These are phyloP conservation scores for Amanita jacksonii DNA, from an alignment of 768 basidiomycete genomes.

Conservation along the genomic window DNA sequence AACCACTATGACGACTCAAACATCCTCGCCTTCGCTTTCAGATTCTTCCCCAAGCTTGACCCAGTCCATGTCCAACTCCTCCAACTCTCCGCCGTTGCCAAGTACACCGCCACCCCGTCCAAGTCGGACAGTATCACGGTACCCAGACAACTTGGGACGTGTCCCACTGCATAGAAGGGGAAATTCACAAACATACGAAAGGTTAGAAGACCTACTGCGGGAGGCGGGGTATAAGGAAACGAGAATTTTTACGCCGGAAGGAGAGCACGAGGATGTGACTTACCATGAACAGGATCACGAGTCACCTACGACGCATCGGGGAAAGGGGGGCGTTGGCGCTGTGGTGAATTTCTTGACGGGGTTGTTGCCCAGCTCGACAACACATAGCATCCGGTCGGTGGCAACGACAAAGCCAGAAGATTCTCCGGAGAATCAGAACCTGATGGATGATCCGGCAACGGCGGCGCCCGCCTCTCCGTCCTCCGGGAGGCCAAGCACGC, in stretches of 20 bases:
- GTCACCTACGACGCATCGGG: slow-evolving; percentile 6
- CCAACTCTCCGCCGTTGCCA: slow-evolving; percentile 32
- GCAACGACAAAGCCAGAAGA: background rate
- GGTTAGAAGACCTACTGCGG: slow-evolving; percentile 74
- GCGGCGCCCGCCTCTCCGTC: slow-evolving; percentile 9
- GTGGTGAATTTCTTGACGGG: slow-evolving; percentile 62
- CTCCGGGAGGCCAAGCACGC: background rate
- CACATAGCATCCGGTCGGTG: slow-evolving; percentile 5
- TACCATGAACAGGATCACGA: slow-evolving; percentile 17
- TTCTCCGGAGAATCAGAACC: slow-evolving; percentile 10
- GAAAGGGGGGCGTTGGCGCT: slow-evolving; percentile 37
- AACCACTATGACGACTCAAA: slow-evolving; percentile 1
- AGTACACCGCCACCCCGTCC: slow-evolving; percentile 31
- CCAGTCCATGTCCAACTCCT: slow-evolving; percentile 32
- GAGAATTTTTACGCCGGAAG: slow-evolving; percentile 79
- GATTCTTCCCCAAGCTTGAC: slow-evolving; percentile 30
- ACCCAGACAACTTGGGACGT: slow-evolving; percentile 42
- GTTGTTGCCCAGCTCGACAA: slow-evolving; percentile 34
- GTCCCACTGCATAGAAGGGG: slow-evolving; percentile 73
- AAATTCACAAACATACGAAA: slow-evolving; percentile 73
- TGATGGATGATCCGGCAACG: background rate
- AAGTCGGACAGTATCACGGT: slow-evolving; percentile 34
- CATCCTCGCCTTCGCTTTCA: slow-evolving; percentile 20
- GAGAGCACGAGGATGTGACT: slow-evolving; percentile 37
- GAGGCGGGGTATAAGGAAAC: slow-evolving; percentile 93